Evolutionary conservation across 2,329 filamentous ascomycete species (phyloP).

Genomic region (Eurotiales sp.): DNA sequence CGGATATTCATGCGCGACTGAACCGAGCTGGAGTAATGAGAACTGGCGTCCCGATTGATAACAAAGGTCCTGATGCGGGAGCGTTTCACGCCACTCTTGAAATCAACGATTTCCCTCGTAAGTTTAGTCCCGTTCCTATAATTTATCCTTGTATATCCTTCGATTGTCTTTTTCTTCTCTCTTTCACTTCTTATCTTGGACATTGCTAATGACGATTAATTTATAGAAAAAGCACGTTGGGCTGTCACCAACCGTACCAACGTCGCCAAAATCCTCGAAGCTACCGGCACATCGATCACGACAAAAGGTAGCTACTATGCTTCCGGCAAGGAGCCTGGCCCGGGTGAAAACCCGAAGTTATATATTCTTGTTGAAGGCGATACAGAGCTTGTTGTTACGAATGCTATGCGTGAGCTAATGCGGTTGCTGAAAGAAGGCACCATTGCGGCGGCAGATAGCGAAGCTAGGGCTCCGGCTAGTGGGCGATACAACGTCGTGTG

Average conservation of each 20-base stretch:
- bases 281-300: conserved; percentile 92
- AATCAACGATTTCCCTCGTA: conserved; percentile 96
- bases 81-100: conserved; percentile 95
- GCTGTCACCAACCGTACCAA: conserved; percentile 98
- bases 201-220: conserved; percentile 15
- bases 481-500: conserved; percentile 84
- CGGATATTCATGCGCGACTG: conserved; percentile 83
- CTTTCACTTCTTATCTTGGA: not conserved
- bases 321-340: conserved; percentile 71
- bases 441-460: conserved; percentile 81
- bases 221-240: conserved; percentile 84
- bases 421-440: conserved; percentile 86
- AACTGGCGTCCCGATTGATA: conserved; percentile 91
- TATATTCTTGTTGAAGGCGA: conserved; percentile 98
- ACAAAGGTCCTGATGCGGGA: conserved; percentile 95
- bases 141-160: conserved; percentile 5
- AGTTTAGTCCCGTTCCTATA: conserved; percentile 25
- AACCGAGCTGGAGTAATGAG: conserved; percentile 86
- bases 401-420: conserved; percentile 86
- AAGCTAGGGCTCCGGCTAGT: conserved; percentile 70
- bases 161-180: not conserved
- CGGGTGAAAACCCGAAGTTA: conserved; percentile 80
- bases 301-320: conserved; percentile 93
- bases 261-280: conserved; percentile 94
- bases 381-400: conserved; percentile 85